These are phyloP conservation scores for Leishmania braziliensis DNA, from an alignment of 208 protist genomes.

Conservation along the genomic window DNA sequence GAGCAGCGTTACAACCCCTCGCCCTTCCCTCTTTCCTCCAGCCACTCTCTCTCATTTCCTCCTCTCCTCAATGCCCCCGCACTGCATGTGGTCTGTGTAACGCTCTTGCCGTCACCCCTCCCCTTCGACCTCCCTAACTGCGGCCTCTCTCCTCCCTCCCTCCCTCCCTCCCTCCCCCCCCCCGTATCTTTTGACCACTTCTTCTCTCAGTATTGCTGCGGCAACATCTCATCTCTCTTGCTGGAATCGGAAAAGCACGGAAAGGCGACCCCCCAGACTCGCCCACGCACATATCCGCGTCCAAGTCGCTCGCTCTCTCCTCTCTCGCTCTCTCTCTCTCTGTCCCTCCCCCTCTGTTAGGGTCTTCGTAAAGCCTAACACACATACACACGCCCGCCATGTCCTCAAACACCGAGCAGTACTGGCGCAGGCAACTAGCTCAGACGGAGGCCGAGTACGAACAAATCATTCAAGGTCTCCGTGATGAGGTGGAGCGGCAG, in stretches of 20 bases:
- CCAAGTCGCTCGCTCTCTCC: neutral
- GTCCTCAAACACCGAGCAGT: slow-evolving; percentile 47
- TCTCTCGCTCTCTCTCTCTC: neutral
- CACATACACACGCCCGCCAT: neutral
- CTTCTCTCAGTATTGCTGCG: too few relatives aligned
- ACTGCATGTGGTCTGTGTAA: neutral
- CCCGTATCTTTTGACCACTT: neutral
- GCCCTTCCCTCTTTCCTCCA: neutral
- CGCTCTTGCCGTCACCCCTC: neutral
- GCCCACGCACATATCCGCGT: neutral
- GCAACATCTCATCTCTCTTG: neutral
- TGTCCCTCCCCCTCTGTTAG: neutral
- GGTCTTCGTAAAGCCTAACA: neutral
- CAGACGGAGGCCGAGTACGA: slow-evolving; percentile 62
- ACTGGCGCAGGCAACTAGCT: slow-evolving; percentile 52
- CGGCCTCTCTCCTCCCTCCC: neutral
- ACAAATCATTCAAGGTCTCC: slow-evolving; percentile 54
- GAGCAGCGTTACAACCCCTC: neutral
- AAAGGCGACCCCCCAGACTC: too few relatives aligned
- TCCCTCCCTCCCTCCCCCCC: neutral
- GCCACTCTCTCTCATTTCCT: neutral
- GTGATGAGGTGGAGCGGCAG: slow-evolving; percentile 68
- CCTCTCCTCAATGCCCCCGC: neutral
- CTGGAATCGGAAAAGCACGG: neutral
- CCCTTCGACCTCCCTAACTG: neutral